Conservation (phyloP, 78 protist species). For the Andalucia godoyi region DNA sequence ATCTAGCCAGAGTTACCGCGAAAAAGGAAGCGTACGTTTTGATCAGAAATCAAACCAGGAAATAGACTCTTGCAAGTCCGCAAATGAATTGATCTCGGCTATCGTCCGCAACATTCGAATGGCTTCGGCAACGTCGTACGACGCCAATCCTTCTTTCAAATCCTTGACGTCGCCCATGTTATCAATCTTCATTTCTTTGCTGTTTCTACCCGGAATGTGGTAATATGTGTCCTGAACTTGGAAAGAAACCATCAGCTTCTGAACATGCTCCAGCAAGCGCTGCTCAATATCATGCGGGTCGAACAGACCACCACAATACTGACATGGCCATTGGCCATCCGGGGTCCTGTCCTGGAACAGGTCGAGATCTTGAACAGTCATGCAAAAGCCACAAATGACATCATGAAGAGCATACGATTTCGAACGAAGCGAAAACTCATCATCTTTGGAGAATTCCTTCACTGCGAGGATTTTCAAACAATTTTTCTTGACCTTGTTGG, state of each 20-base stretch:
- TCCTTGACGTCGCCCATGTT: no score
- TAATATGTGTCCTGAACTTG: conserved; percentile 2
- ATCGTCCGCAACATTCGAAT: no score
- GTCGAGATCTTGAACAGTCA: neutral
- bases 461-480: neutral
- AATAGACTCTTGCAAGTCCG: no score
- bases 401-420: neutral
- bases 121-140: no score
- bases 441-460: neutral
- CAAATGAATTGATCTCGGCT: no score
- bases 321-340: neutral
- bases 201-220: no score
- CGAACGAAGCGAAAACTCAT: neutral
- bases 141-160: no score
- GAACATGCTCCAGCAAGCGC: neutral
- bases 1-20: no score
- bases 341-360: neutral
- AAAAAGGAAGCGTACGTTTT: no score
- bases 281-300: neutral
- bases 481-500: neutral
- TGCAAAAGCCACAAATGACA: neutral
- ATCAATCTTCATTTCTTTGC: no score
- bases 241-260: neutral
- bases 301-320: neutral
- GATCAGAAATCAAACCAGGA: no score